Evolutionary conservation across 495 filamentous ascomycete genomes (phyloP).

Genomic region (Annulohypoxylon maeteangense): DNA sequence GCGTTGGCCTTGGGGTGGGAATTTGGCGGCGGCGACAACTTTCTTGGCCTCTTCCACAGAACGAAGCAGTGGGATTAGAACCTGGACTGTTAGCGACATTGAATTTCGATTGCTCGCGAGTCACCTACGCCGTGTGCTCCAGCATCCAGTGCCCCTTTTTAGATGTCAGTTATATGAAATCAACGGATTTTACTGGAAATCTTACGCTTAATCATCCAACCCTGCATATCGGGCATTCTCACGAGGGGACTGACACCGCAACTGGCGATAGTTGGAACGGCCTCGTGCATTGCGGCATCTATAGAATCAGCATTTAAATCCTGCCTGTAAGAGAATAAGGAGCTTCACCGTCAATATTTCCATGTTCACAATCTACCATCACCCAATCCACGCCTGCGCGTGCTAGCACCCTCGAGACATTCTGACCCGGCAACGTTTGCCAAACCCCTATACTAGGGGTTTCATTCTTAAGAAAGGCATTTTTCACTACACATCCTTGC

Average conservation of each 20-base stretch:
- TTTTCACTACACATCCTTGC: conserved; percentile 70
- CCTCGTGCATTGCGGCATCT: conserved; percentile 84
- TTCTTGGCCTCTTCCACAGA: conserved; percentile 70
- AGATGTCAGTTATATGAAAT: conserved; percentile 23
- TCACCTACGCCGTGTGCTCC: conserved; percentile 71
- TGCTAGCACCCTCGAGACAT: conserved; percentile 74
- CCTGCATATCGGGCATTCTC: conserved; percentile 71
- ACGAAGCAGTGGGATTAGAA: conserved; percentile 73
- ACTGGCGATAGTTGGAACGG: conserved; percentile 75
- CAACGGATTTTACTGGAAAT: conserved; percentile 9
- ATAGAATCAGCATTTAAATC: background rate
- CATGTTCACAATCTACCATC: conserved; percentile 79
- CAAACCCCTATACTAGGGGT: conserved; percentile 71
- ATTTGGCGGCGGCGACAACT: conserved; percentile 70
- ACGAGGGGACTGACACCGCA: conserved; percentile 75
- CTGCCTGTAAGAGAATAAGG: conserved; percentile 53
- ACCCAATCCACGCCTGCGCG: conserved; percentile 78
- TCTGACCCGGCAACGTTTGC: conserved; percentile 81
- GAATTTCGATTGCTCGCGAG: background rate
- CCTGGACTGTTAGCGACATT: conserved; percentile 47
- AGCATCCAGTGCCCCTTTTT: conserved; percentile 70
- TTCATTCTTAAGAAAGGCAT: conserved; percentile 64
- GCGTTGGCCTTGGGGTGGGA: conserved; percentile 70
- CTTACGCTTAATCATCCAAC: conserved; percentile 78
- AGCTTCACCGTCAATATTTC: conserved; percentile 73